Evolutionary conservation across 1,139 yeast genomes (phyloP).

Genomic region (Debaryomyces subglobosus): DNA sequence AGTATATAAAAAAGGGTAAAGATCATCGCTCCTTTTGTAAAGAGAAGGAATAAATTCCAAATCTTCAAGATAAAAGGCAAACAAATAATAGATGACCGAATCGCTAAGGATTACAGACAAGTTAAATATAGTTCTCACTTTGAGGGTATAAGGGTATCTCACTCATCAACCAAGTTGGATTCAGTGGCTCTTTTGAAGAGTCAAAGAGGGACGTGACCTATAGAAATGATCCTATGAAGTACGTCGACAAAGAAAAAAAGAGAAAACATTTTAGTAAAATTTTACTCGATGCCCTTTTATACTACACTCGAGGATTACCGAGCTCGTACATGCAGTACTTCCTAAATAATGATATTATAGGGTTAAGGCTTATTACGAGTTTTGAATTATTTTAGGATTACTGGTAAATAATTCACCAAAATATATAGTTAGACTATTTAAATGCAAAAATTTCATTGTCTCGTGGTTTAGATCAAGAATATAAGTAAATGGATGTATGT

Average conservation of each 20-base stretch:
- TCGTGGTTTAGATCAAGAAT: neutral
- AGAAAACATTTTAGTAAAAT: constrained; percentile 15
- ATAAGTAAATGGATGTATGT: neutral
- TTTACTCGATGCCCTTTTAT: constrained; percentile 12
- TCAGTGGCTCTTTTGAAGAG: constrained; percentile 99
- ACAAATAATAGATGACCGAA: constrained; percentile 75
- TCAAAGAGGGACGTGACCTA: constrained; percentile 99
- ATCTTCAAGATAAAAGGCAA: constrained; percentile 45
- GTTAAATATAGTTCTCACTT: constrained; percentile 64
- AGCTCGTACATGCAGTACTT: neutral
- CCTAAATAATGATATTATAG: neutral
- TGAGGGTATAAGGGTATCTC: constrained; percentile 96
- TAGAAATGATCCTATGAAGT: constrained; percentile 98
- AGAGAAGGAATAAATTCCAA: constrained; percentile 16
- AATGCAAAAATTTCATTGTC: neutral
- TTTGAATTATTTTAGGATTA: neutral
- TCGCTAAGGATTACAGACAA: constrained; percentile 85
- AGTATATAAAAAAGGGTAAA: constrained; percentile 88
- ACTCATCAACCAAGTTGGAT: constrained; percentile 99
- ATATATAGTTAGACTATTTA: neutral
- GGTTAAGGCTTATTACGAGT: no score
- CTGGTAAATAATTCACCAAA: neutral
- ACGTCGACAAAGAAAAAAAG: constrained; percentile 53
- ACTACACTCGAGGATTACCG: constrained; percentile 11
- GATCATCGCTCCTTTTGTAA: constrained; percentile 96